Evolutionary conservation across 176 grass and related monocot species (phyloP).

Genomic region (bread wheat (Triticum aestivum)): DNA sequence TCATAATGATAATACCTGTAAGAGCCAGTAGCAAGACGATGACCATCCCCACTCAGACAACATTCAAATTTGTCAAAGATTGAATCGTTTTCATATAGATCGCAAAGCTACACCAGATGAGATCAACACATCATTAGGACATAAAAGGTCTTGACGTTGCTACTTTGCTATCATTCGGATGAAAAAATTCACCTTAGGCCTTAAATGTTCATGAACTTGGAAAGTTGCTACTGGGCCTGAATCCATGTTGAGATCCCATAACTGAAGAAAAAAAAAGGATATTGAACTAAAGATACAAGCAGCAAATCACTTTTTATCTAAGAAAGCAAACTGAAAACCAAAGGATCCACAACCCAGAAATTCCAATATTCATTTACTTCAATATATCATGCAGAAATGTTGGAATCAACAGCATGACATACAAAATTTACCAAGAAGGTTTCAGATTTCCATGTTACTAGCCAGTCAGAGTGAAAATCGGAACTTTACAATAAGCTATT

Average conservation of each 20-base stretch:
- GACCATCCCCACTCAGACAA: constrained; percentile 76
- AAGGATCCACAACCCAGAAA: constrained; percentile 20
- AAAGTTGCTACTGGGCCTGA: constrained; percentile 80
- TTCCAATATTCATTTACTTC: neutral
- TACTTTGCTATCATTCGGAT: constrained; percentile 29
- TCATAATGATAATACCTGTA: constrained; percentile 64
- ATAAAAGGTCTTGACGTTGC: constrained; percentile 20
- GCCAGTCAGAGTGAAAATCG: neutral
- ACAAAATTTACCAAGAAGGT: neutral
- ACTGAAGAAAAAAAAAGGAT: constrained; percentile 38
- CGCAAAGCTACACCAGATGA: constrained; percentile 63
- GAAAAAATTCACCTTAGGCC: constrained; percentile 69
- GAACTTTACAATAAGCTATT: neutral
- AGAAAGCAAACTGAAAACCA: neutral
- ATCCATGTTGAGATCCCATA: constrained; percentile 97
- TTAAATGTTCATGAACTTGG: constrained; percentile 89
- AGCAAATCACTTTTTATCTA: constrained; percentile 15
- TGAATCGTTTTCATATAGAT: constrained; percentile 87
- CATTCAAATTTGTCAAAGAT: constrained; percentile 96
- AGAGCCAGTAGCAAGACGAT: constrained; percentile 74
- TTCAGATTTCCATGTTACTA: neutral
- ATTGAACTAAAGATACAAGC: neutral
- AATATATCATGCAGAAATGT: neutral
- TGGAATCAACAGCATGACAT: constrained; percentile 10
- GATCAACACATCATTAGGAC: constrained; percentile 23